These are phyloP conservation scores for Trametes sanguinea DNA, from an alignment of 768 basidiomycete genomes.

Conservation along the genomic window DNA sequence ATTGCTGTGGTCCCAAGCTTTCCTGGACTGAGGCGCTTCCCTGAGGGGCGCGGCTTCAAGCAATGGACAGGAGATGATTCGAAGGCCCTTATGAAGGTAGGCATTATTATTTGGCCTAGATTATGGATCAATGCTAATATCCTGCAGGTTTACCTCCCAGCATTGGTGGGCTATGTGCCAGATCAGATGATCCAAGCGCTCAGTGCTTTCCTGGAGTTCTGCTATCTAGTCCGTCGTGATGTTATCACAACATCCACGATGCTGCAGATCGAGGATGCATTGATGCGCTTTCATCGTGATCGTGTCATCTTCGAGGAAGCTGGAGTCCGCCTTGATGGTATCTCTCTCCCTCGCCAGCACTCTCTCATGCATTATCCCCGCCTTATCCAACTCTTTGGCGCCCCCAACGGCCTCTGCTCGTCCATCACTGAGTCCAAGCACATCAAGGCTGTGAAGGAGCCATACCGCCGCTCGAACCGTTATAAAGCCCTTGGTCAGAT, in stretches of 20 bases:
- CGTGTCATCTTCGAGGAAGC: constrained; percentile 21
- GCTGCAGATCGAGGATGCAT: constrained; percentile 13
- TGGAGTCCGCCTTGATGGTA: constrained; percentile 23
- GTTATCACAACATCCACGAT: constrained; percentile 2
- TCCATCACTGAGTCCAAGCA: no score
- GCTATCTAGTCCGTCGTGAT: constrained; percentile 24
- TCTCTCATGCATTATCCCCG: constrained; percentile 24
- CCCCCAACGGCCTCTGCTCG: no score
- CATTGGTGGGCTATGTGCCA: constrained; percentile 25
- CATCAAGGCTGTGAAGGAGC: constrained; percentile 31
- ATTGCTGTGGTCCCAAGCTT: constrained; percentile 22
- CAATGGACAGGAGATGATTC: constrained; percentile 34
- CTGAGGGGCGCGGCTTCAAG: constrained; percentile 29
- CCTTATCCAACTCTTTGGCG: constrained; percentile 25
- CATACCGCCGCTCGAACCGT: constrained; percentile 27
- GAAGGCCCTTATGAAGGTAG: constrained; percentile 34
- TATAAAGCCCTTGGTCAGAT: constrained; percentile 28
- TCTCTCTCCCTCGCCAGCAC: constrained; percentile 29
- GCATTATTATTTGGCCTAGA: no score
- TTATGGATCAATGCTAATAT: no score
- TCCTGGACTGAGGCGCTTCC: constrained; percentile 25
- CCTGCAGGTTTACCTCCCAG: constrained; percentile 31
- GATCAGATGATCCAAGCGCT: no score
- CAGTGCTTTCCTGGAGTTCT: no score
- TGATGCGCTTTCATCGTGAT: constrained; percentile 20